A percentile compares a stretch with the other conserved stretches of the same genome.
phyloP scores from a whole-genome alignment of 1,284 basidiomycete genomes.

The Pseudozyma hubeiensis region DNA sequence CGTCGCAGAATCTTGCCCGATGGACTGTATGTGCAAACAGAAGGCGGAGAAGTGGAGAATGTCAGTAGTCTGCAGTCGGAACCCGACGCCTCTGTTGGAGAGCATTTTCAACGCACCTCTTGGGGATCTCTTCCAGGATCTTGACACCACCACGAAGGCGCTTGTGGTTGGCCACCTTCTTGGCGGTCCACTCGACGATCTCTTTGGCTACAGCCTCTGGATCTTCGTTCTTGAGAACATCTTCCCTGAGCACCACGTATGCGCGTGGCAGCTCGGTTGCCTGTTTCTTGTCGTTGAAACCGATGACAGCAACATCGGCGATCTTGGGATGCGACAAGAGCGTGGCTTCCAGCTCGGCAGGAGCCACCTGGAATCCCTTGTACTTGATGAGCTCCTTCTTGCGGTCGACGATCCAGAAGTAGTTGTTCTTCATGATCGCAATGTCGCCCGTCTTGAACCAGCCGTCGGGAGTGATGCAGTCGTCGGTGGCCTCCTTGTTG shows the following conservation, averaged over 20 bases:
- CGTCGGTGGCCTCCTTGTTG: constrained; percentile 45
- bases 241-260: constrained; percentile 62
- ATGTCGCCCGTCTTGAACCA: constrained; percentile 61
- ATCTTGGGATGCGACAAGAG: constrained; percentile 51
- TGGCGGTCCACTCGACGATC: constrained; percentile 64
- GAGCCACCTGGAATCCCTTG: constrained; percentile 62
- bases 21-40: constrained; percentile 25
- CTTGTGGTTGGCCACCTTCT: constrained; percentile 68
- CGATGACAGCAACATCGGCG: constrained; percentile 50
- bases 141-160: constrained; percentile 66
- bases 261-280: constrained; percentile 64
- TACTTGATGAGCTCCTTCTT: constrained; percentile 63
- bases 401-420: constrained; percentile 60
- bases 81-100: background rate
- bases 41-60: background rate
- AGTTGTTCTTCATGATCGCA: constrained; percentile 52
- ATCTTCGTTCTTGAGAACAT: constrained; percentile 40
- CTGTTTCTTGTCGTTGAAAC: constrained; percentile 39
- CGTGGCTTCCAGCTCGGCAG: constrained; percentile 55
- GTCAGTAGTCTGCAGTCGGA: constrained; percentile 5
- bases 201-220: constrained; percentile 52
- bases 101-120: constrained; percentile 33
- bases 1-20: constrained; percentile 66
- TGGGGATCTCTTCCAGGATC: constrained; percentile 59
- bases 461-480: constrained; percentile 56